These are phyloP conservation scores for Sordariomycetes sp. DNA, from an alignment of 2,329 filamentous ascomycete genomes.

Conservation along the genomic window DNA sequence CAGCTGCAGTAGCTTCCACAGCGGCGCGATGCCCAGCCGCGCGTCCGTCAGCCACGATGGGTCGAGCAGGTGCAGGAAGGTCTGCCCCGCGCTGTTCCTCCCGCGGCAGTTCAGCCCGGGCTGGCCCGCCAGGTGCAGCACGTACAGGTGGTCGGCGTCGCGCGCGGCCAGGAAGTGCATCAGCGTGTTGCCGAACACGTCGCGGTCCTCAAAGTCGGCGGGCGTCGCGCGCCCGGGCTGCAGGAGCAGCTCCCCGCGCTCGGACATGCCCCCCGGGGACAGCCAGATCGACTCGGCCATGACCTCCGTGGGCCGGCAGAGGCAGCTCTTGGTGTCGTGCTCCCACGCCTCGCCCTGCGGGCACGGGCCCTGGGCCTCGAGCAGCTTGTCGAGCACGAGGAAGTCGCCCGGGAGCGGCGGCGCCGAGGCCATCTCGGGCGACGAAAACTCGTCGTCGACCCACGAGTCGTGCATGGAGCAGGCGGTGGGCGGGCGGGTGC, in stretches of 20 bases:
- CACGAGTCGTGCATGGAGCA: conserved; percentile 12
- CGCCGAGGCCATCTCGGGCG: conserved; percentile 5
- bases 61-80: conserved; percentile 33
- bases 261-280: conserved; percentile 12
- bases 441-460: conserved; percentile 18
- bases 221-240: conserved; percentile 1
- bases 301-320: conserved; percentile 16
- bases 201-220: conserved; percentile 13
- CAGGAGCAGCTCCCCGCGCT: not conserved
- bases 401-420: conserved; percentile 38
- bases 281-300: conserved; percentile 18
- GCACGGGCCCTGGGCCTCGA: conserved; percentile 10
- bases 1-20: conserved; percentile 12
- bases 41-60: conserved; percentile 20
- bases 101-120: not conserved
- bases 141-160: conserved; percentile 11
- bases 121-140: conserved; percentile 15
- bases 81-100: conserved; percentile 33
- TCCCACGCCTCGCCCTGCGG: conserved; percentile 8
- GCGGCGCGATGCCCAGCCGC: conserved; percentile 14
- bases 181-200: conserved; percentile 35
- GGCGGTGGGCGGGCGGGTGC: not conserved
- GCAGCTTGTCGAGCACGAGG: conserved; percentile 20
- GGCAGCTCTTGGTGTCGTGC: conserved; percentile 16
- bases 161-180: conserved; percentile 34